These are phyloP conservation scores for Geotrichum fermentans DNA, from an alignment of 1,139 yeast genomes.

Conservation along the genomic window DNA sequence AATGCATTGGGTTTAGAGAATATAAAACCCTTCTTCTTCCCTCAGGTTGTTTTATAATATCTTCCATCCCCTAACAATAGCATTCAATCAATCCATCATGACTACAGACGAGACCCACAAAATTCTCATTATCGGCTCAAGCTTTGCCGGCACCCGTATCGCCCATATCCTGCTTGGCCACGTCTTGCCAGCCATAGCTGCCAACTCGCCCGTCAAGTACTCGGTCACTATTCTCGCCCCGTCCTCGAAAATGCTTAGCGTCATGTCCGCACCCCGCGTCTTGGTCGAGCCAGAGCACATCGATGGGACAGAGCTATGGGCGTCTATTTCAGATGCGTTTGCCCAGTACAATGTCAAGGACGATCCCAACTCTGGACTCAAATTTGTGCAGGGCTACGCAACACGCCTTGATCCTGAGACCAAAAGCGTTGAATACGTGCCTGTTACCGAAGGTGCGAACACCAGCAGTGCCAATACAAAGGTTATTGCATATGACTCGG, in stretches of 20 bases:
- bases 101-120: slow-evolving; percentile 16
- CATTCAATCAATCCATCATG: too few relatives aligned
- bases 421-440: slow-evolving; percentile 23
- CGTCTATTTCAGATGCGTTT: slow-evolving; percentile 20
- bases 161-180: slow-evolving; percentile 22
- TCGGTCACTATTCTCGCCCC: slow-evolving; percentile 24
- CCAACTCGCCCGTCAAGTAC: slow-evolving; percentile 15
- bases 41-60: too few relatives aligned
- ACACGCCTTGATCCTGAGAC: slow-evolving; percentile 30
- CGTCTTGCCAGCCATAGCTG: slow-evolving; percentile 15
- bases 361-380: slow-evolving; percentile 4
- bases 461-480: slow-evolving; percentile 18
- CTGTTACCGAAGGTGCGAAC: slow-evolving; percentile 36
- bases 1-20: too few relatives aligned
- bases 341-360: slow-evolving; percentile 21
- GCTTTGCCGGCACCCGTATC: slow-evolving; percentile 25
- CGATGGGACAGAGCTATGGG: slow-evolving; percentile 21
- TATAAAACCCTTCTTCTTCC: too few relatives aligned
- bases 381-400: slow-evolving; percentile 35
- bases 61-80: too few relatives aligned
- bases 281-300: slow-evolving; percentile 26
- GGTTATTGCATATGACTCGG: slow-evolving; percentile 56
- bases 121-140: slow-evolving; percentile 30
- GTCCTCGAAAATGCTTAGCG: slow-evolving; percentile 23
- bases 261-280: slow-evolving; percentile 30